Evolutionary conservation across 805 yeast genomes (phyloP).

Genomic region (Babjeviella inositovora): DNA sequence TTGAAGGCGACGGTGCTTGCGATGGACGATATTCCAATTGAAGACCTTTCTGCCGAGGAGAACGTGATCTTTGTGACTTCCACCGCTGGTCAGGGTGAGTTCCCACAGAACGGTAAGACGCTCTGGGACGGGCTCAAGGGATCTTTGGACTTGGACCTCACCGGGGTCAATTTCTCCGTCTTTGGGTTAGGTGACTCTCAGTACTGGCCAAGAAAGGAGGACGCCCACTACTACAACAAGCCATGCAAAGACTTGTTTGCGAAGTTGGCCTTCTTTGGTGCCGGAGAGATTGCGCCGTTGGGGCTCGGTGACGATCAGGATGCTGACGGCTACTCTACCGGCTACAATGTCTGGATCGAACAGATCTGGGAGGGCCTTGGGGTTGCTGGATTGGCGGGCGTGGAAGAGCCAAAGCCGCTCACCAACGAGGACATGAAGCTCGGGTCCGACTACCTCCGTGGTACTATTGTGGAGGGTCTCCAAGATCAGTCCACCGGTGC

Average conservation of each 20-base stretch:
- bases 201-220: slow-evolving; percentile 97
- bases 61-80: slow-evolving; percentile 57
- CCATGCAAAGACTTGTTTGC: slow-evolving; percentile 65
- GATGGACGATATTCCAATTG: slow-evolving; percentile 59
- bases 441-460: slow-evolving; percentile 76
- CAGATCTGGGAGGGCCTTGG: slow-evolving; percentile 79
- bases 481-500: slow-evolving; percentile 78
- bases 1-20: slow-evolving; percentile 48
- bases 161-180: slow-evolving; percentile 37
- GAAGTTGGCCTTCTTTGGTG: slow-evolving; percentile 57
- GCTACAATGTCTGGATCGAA: slow-evolving; percentile 79
- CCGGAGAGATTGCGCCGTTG: slow-evolving; percentile 50
- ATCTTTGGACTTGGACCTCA: slow-evolving; percentile 48
- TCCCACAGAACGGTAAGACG: slow-evolving; percentile 67
- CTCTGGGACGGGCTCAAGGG: slow-evolving; percentile 61
- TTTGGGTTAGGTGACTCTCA: slow-evolving; percentile 73
- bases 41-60: slow-evolving; percentile 57
- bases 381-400: slow-evolving; percentile 66
- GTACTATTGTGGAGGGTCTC: slow-evolving; percentile 82
- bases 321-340: slow-evolving; percentile 89
- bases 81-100: slow-evolving; percentile 79
- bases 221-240: slow-evolving; percentile 84
- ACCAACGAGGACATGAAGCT: slow-evolving; percentile 94
- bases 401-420: slow-evolving; percentile 77
- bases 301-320: slow-evolving; percentile 97